phyloP scores from a whole-genome alignment of 1,284 basidiomycete genomes.

The Cutaneotrichosporon spelunceum region DNA sequence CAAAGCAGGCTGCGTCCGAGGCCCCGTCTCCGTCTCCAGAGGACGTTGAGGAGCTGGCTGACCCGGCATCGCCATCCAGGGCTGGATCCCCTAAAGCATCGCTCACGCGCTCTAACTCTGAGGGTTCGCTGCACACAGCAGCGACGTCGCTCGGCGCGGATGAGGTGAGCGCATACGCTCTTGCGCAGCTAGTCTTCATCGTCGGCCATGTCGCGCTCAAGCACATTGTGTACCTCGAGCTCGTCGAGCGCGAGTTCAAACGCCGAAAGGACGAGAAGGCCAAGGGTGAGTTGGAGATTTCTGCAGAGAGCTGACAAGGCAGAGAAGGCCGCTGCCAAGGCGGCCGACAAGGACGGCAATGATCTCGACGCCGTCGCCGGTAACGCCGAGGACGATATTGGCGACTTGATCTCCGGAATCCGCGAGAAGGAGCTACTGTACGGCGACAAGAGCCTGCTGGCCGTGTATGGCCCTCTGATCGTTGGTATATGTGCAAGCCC shows the following conservation, averaged over 20 bases:
- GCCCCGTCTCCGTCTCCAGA: not conserved
- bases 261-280: constrained; percentile 86
- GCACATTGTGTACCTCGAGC: constrained; percentile 92
- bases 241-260: constrained; percentile 97
- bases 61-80: constrained; percentile 2
- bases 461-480: constrained; percentile 82
- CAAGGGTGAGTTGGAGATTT: constrained; percentile 58
- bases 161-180: constrained; percentile 72
- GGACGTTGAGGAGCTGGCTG: constrained; percentile 17
- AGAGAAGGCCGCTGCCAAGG: constrained; percentile 50
- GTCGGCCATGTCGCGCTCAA: constrained; percentile 97
- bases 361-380: constrained; percentile 96
- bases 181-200: constrained; percentile 87
- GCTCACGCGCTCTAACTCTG: constrained; percentile 22
- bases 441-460: constrained; percentile 76
- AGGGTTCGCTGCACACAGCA: constrained; percentile 19
- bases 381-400: constrained; percentile 97
- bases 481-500: constrained; percentile 81
- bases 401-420: constrained; percentile 78
- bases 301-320: constrained; percentile 28
- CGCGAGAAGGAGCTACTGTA: constrained; percentile 86
- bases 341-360: constrained; percentile 65
- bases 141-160: constrained; percentile 52
- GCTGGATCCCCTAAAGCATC: constrained; percentile 7
- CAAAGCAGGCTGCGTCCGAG: constrained; percentile 45